Evolutionary conservation across 2,329 filamentous ascomycete species (phyloP), one percentile per base, ranked within the genome.

Genomic region (Zymoseptoria pseudotritici): DNA sequence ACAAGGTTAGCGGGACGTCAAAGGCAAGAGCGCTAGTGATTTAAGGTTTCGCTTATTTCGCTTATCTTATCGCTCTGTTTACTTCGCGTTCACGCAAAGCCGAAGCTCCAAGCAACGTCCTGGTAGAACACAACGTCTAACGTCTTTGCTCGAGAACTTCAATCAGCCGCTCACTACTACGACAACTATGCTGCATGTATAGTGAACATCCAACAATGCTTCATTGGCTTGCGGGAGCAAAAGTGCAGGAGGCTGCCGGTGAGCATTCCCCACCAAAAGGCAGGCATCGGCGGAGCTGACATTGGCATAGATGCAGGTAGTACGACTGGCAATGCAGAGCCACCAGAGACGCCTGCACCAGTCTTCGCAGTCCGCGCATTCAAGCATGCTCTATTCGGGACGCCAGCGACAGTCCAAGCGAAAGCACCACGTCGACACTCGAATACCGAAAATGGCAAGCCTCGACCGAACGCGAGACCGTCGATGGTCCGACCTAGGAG

Each of bases 321-420:
- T 46, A 70, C 76, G 52, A 75, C 74, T n/a, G 76, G 74, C 50
- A 73, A 76, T 60, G 69, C 80, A 60, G 83, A 86, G 50, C 76
- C 81, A 6, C 85, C 84, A 55, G 83, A 86, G 65, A 87, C 86
- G 1, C 85, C 86, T 8, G 85, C 84, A 53, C 84, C 84, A 53
- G 78, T 87, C 21, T 88, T 88, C 70, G 85, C 85, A 19, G 81
- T 86, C 58, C 85, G 85, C 67, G 86, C 86, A 17, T 85, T 87
- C 73, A 85, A 83, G 67, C 83, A 84, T 62, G 82, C 83, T 51
- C 73, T 88, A 58, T 87, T 86, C 73, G 84, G 84, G 24, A 87
- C 85, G 0, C 85, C 85, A 13, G 80, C 80, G 21, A 79, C 79
- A 10, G 76, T 79, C 50, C 73, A 69, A 55, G 63, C 66, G 9